Base-by-base conservation (phyloP, 139 green algal genomes). In the Yamagishiella unicocca region DNA sequence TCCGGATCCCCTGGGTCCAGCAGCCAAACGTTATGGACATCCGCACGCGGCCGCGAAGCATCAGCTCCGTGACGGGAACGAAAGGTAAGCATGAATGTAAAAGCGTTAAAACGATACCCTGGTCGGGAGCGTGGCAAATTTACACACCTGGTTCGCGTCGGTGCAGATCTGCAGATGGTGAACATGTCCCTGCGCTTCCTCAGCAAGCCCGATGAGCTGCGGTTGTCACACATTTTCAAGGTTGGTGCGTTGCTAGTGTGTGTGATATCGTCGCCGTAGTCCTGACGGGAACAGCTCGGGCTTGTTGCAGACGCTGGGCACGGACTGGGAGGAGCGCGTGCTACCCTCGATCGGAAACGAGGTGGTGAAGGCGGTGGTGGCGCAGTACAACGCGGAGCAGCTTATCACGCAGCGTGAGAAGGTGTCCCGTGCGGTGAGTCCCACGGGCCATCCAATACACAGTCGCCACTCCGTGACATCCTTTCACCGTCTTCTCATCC, bases 341-440 rank as follows among this genome's bases (percentile, higher is more conserved):
- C 93, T 99, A 88, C 98, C 98, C 0, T 99, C 98, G 70, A 99
- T 99, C 86, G 97, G 96, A 9, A 99, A 99, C 87, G 98, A 99
- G 90, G 96, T 99, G 40, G 94, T 99, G 2, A 99, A 99, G 94
- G 92, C 96, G 8, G 96, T 98, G 12, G 98, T 99, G 58, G 98
- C 98, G 83, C 96, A 99, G 93, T 99, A 99, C 95, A 99, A 99
- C 82, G 98, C 98, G 3, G 98, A 99, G 88, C 96, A 99, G 93
- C 95, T 99, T 58, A 94, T 99, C 45, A 99, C 98, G n/a, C 93
- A 98, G 94, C 94, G 98, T 91, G 97, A 98, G 82, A 94, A 97
- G 93, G 98, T 99, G 38, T 96, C 94, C 17, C 71, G 80, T 81
- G 86, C 91, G 84, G 94, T 95, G 72, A 93, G 92, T 9, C 21